These are phyloP conservation scores for Bacidia rubella DNA, from an alignment of 495 filamentous ascomycete genomes.

Conservation along the genomic window DNA sequence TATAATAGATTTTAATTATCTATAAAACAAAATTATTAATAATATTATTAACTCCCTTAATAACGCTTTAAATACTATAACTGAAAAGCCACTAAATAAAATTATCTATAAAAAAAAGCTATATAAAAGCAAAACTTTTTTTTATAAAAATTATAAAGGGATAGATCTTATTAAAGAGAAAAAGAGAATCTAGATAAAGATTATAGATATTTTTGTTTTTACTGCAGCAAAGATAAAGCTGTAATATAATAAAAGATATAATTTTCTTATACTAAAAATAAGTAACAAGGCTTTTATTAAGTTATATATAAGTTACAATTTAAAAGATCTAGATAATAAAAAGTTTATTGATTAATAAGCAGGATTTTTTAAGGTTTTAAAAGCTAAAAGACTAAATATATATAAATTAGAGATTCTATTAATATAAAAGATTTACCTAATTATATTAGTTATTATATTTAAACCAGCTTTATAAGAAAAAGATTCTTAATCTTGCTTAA, in stretches of 20 bases:
- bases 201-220: not conserved
- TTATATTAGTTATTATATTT: not conserved
- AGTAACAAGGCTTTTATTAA: not conserved
- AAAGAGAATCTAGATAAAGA: not conserved
- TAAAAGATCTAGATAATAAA: not conserved
- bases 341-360: not conserved
- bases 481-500: not conserved
- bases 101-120: not conserved
- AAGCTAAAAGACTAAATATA: not conserved
- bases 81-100: not conserved
- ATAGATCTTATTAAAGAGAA: not conserved
- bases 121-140: not conserved
- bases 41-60: not conserved
- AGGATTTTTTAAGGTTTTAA: not conserved
- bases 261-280: not conserved
- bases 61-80: not conserved
- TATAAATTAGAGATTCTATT: not conserved
- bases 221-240: not conserved
- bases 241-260: not conserved
- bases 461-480: not conserved
- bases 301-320: not conserved
- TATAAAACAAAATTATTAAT: not conserved
- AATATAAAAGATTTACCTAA: not conserved
- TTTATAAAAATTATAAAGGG: not conserved
- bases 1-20: not conserved